These are phyloP conservation scores for Metschnikowia colocasiae DNA, from an alignment of 805 yeast genomes.

Conservation along the genomic window DNA sequence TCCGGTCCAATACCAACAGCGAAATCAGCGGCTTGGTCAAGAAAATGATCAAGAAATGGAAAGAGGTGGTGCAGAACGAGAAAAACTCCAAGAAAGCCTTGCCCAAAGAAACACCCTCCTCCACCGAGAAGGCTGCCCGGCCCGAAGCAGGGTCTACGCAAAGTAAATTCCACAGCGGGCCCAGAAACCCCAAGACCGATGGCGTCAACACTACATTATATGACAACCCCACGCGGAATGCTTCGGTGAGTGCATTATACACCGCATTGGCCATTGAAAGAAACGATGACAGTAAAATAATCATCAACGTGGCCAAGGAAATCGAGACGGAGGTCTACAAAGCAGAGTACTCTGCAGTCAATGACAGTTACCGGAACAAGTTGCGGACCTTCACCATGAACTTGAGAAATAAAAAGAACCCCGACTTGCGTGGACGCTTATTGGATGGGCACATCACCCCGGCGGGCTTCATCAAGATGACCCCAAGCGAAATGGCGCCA, in stretches of 20 bases:
- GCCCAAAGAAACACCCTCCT: conserved; percentile 9
- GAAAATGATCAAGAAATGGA: conserved; percentile 83
- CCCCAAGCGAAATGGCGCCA: conserved; percentile 95
- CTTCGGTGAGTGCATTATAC: conserved; percentile 77
- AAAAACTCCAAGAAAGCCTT: conserved; percentile 40
- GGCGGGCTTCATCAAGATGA: conserved; percentile 66
- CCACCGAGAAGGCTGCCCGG: conserved; percentile 4
- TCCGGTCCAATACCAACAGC: conserved; percentile 60
- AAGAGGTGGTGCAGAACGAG: conserved; percentile 75
- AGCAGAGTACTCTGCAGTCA: conserved; percentile 53
- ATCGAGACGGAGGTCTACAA: conserved; percentile 72
- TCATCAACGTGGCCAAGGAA: conserved; percentile 60
- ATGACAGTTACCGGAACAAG: conserved; percentile 70
- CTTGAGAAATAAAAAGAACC: conserved; percentile 84
- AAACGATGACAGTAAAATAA: conserved; percentile 49
- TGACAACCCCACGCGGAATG: conserved; percentile 77
- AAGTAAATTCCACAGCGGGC: conserved; percentile 43
- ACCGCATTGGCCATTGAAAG: conserved; percentile 87
- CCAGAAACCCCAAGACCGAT: conserved; percentile 79
- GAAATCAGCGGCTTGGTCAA: conserved; percentile 74
- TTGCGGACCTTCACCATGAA: conserved; percentile 85
- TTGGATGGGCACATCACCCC: conserved; percentile 66
- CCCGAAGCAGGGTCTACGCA: conserved; percentile 23
- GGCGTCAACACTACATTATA: conserved; percentile 69
- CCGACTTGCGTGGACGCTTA: conserved; percentile 70